Conservation (phyloP, 306 rosid genomes). For the Arachis stenosperma region DNA sequence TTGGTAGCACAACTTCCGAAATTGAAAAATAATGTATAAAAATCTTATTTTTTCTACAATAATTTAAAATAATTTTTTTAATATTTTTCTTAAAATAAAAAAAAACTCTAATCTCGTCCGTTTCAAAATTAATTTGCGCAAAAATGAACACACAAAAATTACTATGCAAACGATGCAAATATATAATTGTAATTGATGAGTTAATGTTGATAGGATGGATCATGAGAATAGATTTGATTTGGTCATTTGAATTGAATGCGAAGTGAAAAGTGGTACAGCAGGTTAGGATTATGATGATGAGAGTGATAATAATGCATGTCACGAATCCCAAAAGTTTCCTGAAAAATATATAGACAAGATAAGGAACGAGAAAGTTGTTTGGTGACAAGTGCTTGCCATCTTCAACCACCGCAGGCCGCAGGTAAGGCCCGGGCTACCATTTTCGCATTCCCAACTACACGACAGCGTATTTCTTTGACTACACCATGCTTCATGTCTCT, state of each 20-base stretch:
- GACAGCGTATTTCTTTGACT: no score
- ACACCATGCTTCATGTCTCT: conserved; percentile 7
- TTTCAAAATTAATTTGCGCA: no score
- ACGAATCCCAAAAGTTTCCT: conserved; percentile 46
- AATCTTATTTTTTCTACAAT: no score
- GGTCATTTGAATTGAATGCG: not conserved
- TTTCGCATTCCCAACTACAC: no score
- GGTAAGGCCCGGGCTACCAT: not conserved
- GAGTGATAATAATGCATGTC: conserved; percentile 30
- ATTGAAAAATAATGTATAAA: no score
- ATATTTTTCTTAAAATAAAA: no score
- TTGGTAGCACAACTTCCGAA: no score
- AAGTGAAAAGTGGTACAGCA: not conserved
- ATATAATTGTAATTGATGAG: not conserved
- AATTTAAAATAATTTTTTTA: no score
- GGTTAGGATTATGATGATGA: conserved; percentile 4
- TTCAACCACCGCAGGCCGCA: conserved; percentile 29
- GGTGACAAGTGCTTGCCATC: conserved; percentile 56
- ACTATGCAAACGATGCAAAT: no score
- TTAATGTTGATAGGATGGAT: not conserved
- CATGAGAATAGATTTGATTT: not conserved
- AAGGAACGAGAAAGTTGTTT: conserved; percentile 48
- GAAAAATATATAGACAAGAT: conserved; percentile 40
- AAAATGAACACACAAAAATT: no score
- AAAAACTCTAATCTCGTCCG: no score